Evolutionary conservation across 1,139 yeast genomes (phyloP).

Genomic region (Yamadazyma atlantica): DNA sequence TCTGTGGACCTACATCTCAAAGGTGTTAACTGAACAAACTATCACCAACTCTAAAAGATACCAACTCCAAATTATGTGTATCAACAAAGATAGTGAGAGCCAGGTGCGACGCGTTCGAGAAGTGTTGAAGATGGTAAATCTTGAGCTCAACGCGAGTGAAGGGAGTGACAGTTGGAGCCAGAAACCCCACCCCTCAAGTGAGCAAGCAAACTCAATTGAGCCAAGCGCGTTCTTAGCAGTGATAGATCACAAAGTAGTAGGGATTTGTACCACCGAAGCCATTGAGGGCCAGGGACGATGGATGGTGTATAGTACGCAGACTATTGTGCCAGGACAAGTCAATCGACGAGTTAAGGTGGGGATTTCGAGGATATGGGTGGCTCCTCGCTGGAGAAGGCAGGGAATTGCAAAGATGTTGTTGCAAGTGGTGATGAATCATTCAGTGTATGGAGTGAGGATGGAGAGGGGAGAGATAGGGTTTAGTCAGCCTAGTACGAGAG

Average conservation of each 20-base stretch:
- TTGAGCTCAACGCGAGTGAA: constrained; percentile 56
- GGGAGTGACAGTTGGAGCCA: constrained; percentile 51
- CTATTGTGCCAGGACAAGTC: constrained; percentile 35
- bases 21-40: too few relatives aligned
- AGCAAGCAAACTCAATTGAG: too few relatives aligned
- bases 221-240: constrained; percentile 51
- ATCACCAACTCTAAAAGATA: too few relatives aligned
- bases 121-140: constrained; percentile 51
- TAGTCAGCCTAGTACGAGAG: constrained; percentile 71
- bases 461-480: constrained; percentile 51
- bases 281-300: constrained; percentile 36
- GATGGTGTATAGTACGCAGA: constrained; percentile 45
- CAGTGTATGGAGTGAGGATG: constrained; percentile 53
- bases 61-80: constrained; percentile 14
- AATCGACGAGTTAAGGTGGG: constrained; percentile 43
- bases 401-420: constrained; percentile 51
- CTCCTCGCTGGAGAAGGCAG: constrained; percentile 50
- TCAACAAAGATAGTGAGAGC: constrained; percentile 17
- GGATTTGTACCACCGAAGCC: constrained; percentile 49
- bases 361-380: constrained; percentile 65
- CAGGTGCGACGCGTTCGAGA: constrained; percentile 26
- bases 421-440: constrained; percentile 34
- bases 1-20: constrained; percentile 27
- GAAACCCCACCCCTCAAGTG: constrained; percentile 4
- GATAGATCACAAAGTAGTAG: constrained; percentile 45